phyloP scores from a whole-genome alignment of 768 basidiomycete genomes.

The Suillus occidentalis region DNA sequence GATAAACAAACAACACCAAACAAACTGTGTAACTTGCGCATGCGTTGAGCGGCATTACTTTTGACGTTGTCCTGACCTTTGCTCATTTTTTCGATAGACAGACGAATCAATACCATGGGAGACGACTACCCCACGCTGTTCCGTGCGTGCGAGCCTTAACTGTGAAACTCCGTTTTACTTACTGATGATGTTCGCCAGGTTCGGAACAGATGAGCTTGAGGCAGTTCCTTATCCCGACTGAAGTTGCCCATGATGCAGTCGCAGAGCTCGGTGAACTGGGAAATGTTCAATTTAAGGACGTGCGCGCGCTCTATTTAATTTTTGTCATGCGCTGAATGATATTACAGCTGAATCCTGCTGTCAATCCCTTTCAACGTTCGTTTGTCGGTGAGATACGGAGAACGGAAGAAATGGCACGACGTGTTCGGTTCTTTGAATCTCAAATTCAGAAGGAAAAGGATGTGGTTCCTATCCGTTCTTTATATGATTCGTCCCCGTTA shows the following conservation, averaged over 20 bases:
- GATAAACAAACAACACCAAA: no score
- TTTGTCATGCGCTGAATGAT: conserved; percentile 7
- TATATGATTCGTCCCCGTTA: conserved; percentile 84
- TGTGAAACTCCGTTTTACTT: conserved; percentile 4
- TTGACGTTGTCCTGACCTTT: neutral
- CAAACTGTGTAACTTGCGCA: neutral
- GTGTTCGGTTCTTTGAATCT: conserved; percentile 83
- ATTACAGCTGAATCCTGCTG: conserved; percentile 82
- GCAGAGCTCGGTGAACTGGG: conserved; percentile 94
- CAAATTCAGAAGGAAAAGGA: conserved; percentile 90
- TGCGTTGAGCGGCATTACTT: neutral
- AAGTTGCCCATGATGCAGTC: conserved; percentile 97
- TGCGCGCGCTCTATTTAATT: conserved; percentile 39
- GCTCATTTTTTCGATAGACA: neutral
- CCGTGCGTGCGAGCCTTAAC: conserved; percentile 45
- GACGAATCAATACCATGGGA: conserved; percentile 45
- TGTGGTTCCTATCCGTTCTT: conserved; percentile 76
- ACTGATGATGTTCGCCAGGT: conserved; percentile 45
- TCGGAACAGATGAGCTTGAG: conserved; percentile 99
- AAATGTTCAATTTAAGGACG: conserved; percentile 97
- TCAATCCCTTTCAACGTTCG: conserved; percentile 98
- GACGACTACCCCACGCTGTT: conserved; percentile 84
- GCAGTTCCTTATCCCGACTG: conserved; percentile 93
- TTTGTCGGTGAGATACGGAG: conserved; percentile 95
- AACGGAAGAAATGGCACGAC: conserved; percentile 94